Percentiles rank a stretch among this genome's conserved stretches.
phyloP scores from a whole-genome alignment of 1,284 basidiomycete species.

The Ceratobasidium sp. region DNA sequence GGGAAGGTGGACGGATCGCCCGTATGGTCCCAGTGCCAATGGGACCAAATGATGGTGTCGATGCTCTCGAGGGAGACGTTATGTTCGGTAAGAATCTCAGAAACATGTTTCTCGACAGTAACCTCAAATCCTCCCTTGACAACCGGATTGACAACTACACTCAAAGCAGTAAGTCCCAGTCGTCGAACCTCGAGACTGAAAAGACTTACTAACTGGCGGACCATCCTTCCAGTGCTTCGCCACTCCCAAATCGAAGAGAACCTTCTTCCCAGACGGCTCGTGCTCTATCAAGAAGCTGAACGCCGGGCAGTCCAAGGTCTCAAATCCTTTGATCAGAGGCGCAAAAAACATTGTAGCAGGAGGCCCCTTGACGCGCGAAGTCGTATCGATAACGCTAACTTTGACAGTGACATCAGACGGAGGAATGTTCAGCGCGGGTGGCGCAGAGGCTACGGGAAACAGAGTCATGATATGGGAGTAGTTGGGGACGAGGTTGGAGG shows the following conservation, averaged over 20 bases:
- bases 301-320: conserved; percentile 3
- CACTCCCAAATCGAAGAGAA: conserved; percentile 29
- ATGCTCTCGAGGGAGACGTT: conserved; percentile 24
- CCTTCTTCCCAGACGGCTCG: conserved; percentile 18
- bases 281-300: conserved; percentile 26
- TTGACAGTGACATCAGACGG: conserved; percentile 1
- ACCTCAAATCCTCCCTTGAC: background rate
- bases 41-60: conserved; percentile 26
- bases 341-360: conserved; percentile 4
- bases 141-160: background rate
- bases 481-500: too few relatives aligned
- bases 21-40: conserved; percentile 37
- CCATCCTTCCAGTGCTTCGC: conserved; percentile 31
- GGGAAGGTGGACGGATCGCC: conserved; percentile 38
- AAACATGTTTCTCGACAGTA: conserved; percentile 8
- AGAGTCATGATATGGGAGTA: background rate
- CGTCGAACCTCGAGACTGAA: background rate
- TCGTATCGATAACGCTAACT: conserved; percentile 33
- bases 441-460: background rate
- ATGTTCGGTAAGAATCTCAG: conserved; percentile 22
- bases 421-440: conserved; percentile 12
- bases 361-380: conserved; percentile 23
- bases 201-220: conserved; percentile 5
- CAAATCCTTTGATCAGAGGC: background rate
- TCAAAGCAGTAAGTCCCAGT: background rate